Evolutionary conservation across 495 filamentous ascomycete species (phyloP).

Genomic region (Podospora sp.): DNA sequence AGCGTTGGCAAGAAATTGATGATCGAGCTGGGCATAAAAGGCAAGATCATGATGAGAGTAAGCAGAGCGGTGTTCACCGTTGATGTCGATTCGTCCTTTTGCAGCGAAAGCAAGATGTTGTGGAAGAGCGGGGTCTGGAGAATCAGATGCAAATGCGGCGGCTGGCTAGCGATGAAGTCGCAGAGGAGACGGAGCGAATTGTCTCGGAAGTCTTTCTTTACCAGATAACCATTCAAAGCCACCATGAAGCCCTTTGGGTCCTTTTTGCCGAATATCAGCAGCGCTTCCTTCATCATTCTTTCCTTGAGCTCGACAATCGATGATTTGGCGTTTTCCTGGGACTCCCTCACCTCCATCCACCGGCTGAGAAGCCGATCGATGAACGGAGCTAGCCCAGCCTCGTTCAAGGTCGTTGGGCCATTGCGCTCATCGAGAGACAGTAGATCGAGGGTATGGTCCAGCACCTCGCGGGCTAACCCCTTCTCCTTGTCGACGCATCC

Average conservation of each 20-base stretch:
- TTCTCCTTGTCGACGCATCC: conserved; percentile 59
- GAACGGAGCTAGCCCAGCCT: conserved; percentile 48
- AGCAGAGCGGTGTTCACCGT: conserved; percentile 68
- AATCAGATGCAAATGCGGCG: conserved; percentile 71
- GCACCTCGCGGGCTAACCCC: conserved; percentile 58
- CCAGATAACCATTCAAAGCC: conserved; percentile 60
- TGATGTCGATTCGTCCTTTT: conserved; percentile 70
- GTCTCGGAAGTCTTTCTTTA: conserved; percentile 59
- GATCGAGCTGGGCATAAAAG: conserved; percentile 69
- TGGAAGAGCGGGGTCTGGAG: conserved; percentile 66
- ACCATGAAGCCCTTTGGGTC: conserved; percentile 69
- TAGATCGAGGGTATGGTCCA: conserved; percentile 55
- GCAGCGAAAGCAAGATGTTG: conserved; percentile 67
- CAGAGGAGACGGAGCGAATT: conserved; percentile 61
- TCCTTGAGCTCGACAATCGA: conserved; percentile 54
- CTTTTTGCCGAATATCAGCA: conserved; percentile 64
- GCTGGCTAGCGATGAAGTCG: conserved; percentile 66
- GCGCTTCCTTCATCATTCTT: conserved; percentile 53
- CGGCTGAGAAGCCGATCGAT: conserved; percentile 57
- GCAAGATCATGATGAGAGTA: conserved; percentile 72
- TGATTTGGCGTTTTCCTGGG: conserved; percentile 45
- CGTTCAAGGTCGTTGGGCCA: conserved; percentile 45
- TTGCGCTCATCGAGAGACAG: conserved; percentile 62
- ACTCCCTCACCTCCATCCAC: conserved; percentile 61
- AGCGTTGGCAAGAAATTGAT: conserved; percentile 63